Percentiles rank a stretch among this genome's conserved stretches.
Evolutionary conservation across 179 eudicot genomes (phyloP).

Genomic region (Beta corolliflora): DNA sequence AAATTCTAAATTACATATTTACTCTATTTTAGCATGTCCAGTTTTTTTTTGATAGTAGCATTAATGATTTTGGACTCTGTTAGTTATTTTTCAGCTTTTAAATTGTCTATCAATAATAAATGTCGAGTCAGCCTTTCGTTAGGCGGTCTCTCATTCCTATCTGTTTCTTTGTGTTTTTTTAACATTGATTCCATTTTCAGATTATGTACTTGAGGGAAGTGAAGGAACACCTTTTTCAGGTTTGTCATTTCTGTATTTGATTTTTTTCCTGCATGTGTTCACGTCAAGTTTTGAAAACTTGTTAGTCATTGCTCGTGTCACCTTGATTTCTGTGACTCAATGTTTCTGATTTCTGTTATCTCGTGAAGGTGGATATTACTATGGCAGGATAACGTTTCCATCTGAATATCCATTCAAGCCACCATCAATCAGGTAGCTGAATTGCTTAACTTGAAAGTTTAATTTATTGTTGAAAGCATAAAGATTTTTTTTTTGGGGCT

Average conservation of each 20-base stretch:
- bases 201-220: constrained; percentile 79
- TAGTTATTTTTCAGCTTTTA: not conserved
- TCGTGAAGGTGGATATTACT: constrained; percentile 80
- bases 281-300: constrained; percentile 1
- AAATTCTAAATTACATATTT: not conserved
- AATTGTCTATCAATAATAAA: not conserved
- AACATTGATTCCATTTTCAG: constrained; percentile 25
- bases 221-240: constrained; percentile 99
- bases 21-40: not conserved
- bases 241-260: constrained; percentile 31
- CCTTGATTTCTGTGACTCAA: not conserved
- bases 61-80: not conserved
- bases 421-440: constrained; percentile 80
- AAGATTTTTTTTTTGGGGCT: not conserved
- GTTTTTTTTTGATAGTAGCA: not conserved
- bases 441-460: constrained; percentile 16
- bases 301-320: constrained; percentile 4
- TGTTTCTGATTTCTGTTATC: not conserved
- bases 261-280: not conserved
- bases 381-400: constrained; percentile 95
- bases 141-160: not conserved
- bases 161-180: not conserved
- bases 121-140: not conserved
- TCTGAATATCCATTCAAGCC: constrained; percentile 97
- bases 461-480: not conserved